Base-by-base conservation (phyloP, 768 basidiomycete species). In the Sporobolomyces pararoseus region DNA sequence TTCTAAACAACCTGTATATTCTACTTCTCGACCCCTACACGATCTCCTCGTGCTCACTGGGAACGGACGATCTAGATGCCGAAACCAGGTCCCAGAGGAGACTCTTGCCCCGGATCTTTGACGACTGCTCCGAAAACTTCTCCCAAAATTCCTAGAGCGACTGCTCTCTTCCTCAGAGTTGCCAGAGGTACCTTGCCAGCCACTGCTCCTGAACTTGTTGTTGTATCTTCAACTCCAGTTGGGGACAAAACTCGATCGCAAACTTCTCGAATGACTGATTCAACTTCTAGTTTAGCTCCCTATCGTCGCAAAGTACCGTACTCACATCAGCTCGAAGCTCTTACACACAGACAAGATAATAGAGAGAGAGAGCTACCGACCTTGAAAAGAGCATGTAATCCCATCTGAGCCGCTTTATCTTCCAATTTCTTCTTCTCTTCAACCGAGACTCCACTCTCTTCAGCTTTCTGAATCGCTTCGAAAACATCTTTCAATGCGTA, bases 381-480 rank as follows among this genome's bases (percentile, higher is more conserved):
- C 83, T 93, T 94, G 84, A 94, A 94, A 35, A 94, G 80, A 1
- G 91, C 90, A 75, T 91, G 89, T 1, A 94, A 79, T 17, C 90
- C 92, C 77, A 93, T 94, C 82, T 94, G 91, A 0, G 92, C 91
- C 1, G 92, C 92, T 76, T 91, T 89, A 75, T 94, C 92, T 77
- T 95, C 92, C 1, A 95, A 81, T 65, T 86, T 85, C 77, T 84
- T 86, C 81, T 86, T 88, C 80, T 92, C 89, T 50, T 91, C 91
- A 0, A 87, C 85, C 34, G 81, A 82, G 47, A 92, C 80, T 1
- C 91, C 91, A 3, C 88, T 86, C 76, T 88, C 87, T 79, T 94
- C 91, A 0, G 91, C 91, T 0, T 89, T 89, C 79, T 90, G 88
- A 32, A 95, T 89, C 78, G 92, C 91, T 78, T 94, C 91, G 65